Evolutionary conservation across 257 asterid species (phyloP).

Genomic region (Ilex aquifolium): DNA sequence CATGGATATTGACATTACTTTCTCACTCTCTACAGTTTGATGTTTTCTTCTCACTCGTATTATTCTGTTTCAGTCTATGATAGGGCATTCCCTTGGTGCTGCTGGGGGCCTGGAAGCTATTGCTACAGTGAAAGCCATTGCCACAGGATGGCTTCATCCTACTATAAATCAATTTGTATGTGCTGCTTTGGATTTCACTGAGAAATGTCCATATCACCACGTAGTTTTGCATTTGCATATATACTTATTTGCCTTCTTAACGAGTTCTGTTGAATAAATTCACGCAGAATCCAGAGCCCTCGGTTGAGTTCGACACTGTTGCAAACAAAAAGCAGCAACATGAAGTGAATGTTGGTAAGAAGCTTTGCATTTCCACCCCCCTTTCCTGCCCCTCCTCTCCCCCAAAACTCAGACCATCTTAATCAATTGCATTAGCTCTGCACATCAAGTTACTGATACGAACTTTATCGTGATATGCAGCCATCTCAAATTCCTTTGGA

Average conservation of each 20-base stretch:
- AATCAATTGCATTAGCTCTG: background rate
- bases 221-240: too few relatives aligned
- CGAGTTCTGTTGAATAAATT: background rate
- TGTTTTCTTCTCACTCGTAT: slow-evolving; percentile 8
- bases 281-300: slow-evolving; percentile 75
- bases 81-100: slow-evolving; percentile 95
- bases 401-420: background rate
- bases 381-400: background rate
- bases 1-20: background rate
- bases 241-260: background rate
- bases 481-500: slow-evolving; percentile 76
- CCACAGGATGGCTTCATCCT: slow-evolving; percentile 95
- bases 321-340: slow-evolving; percentile 78
- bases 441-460: background rate
- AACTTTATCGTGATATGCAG: slow-evolving; percentile 36
- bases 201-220: too few relatives aligned
- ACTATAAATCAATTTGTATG: slow-evolving; percentile 78
- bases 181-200: slow-evolving; percentile 1
- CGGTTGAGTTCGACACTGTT: slow-evolving; percentile 78
- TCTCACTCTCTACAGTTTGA: background rate
- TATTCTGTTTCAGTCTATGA: slow-evolving; percentile 66
- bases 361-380: background rate
- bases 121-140: slow-evolving; percentile 78
- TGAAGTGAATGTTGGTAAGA: slow-evolving; percentile 77
- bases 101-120: slow-evolving; percentile 98